Conservation (phyloP, 2,329 filamentous ascomycete genomes). For the Cryphonectria parasitica region DNA sequence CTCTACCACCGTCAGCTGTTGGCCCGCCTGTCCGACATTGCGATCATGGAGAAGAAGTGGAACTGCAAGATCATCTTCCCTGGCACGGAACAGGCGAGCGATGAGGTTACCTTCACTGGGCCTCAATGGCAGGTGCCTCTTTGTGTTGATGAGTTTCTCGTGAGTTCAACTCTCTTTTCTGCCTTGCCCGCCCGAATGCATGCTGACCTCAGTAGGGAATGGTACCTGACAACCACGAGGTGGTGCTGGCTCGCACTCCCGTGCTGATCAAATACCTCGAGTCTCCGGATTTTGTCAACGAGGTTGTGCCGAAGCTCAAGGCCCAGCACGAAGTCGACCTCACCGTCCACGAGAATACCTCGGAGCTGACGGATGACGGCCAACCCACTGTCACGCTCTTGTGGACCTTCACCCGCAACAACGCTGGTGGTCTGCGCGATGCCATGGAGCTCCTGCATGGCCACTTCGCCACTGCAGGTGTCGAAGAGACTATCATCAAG, state of each 20-base stretch:
- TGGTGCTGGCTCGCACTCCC: slow-evolving; percentile 77
- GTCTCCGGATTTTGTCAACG: slow-evolving; percentile 78
- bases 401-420: slow-evolving; percentile 93
- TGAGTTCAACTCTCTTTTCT: slow-evolving; percentile 43
- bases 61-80: slow-evolving; percentile 99
- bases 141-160: slow-evolving; percentile 92
- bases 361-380: slow-evolving; percentile 61
- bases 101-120: slow-evolving; percentile 92
- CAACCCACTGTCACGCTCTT: slow-evolving; percentile 65
- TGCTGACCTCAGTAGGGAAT: slow-evolving; percentile 68
- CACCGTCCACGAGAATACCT: slow-evolving; percentile 67
- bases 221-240: slow-evolving; percentile 94
- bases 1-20: slow-evolving; percentile 95
- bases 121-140: slow-evolving; percentile 98
- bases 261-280: slow-evolving; percentile 81
- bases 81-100: slow-evolving; percentile 95
- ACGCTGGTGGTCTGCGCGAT: slow-evolving; percentile 91
- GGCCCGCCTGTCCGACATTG: slow-evolving; percentile 83
- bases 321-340: slow-evolving; percentile 91
- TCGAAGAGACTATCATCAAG: slow-evolving; percentile 86
- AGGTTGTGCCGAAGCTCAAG: slow-evolving; percentile 83
- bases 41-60: slow-evolving; percentile 97
- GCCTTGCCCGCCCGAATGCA: neutral
- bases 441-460: slow-evolving; percentile 93
- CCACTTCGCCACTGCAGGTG: slow-evolving; percentile 81